A percentile compares a stretch with the other conserved stretches of the same genome.
These are phyloP conservation scores for Fusarium sp. DNA, from an alignment of 2,329 filamentous ascomycete genomes.

Conservation along the genomic window DNA sequence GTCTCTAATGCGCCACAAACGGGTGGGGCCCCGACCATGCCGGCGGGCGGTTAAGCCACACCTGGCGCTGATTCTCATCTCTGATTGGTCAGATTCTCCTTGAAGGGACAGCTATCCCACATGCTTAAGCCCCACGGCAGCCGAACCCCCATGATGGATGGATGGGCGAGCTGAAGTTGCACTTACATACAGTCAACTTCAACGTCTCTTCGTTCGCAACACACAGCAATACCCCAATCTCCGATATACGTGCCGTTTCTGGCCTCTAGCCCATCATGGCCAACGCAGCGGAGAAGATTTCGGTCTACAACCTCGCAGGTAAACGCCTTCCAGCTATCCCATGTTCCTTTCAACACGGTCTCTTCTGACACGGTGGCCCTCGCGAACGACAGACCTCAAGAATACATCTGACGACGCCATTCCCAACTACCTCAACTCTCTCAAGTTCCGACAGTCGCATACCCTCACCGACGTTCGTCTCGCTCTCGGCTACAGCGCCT, in stretches of 20 bases:
- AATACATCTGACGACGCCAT: constrained; percentile 97
- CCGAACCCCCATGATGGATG: constrained; percentile 24
- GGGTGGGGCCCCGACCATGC: constrained; percentile 17
- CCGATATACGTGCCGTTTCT: background rate
- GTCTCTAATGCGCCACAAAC: constrained; percentile 27
- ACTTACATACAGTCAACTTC: constrained; percentile 34
- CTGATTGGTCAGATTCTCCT: constrained; percentile 8
- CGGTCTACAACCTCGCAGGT: constrained; percentile 77
- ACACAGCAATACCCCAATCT: constrained; percentile 9
- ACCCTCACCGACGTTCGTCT: constrained; percentile 85
- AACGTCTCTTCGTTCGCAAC: constrained; percentile 10
- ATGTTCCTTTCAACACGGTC: background rate
- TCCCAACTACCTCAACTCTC: constrained; percentile 89
- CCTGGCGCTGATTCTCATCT: background rate
- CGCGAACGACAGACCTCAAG: constrained; percentile 79
- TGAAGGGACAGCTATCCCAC: constrained; percentile 42
- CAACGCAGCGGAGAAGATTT: constrained; percentile 64
- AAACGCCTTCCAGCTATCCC: constrained; percentile 29
- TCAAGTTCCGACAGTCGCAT: constrained; percentile 87
- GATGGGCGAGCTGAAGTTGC: constrained; percentile 4
- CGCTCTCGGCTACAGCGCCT: constrained; percentile 83
- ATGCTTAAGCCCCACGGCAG: constrained; percentile 35
- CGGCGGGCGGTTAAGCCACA: constrained; percentile 25
- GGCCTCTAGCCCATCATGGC: constrained; percentile 47
- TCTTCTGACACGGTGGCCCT: constrained; percentile 46